These are phyloP conservation scores for Metarhizium guizhouense DNA, from an alignment of 2,329 filamentous ascomycete species.

Conservation along the genomic window DNA sequence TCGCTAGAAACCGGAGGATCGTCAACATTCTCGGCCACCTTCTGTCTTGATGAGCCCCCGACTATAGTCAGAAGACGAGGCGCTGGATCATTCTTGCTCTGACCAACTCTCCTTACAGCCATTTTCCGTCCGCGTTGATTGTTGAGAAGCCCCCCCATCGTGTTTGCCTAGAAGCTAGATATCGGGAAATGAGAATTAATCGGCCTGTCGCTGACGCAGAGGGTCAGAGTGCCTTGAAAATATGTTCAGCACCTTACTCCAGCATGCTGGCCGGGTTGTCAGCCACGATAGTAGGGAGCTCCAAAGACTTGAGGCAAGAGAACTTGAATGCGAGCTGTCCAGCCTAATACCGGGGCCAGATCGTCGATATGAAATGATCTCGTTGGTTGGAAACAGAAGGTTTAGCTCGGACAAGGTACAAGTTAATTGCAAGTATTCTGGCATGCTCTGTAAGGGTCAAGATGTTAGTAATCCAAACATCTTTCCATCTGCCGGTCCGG, in stretches of 20 bases:
- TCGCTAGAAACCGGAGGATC: constrained; percentile 20
- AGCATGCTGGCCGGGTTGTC: neutral
- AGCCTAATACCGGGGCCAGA: neutral
- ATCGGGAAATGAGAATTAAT: neutral
- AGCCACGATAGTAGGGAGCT: neutral
- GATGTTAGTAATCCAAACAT: neutral
- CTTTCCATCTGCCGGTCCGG: neutral
- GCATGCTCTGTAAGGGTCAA: neutral
- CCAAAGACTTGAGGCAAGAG: neutral
- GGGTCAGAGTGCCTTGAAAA: neutral
- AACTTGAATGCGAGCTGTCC: neutral
- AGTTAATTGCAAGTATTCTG: neutral
- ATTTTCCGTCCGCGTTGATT: neutral
- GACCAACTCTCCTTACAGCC: constrained; percentile 9
- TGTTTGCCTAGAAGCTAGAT: neutral
- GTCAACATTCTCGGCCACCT: constrained; percentile 9
- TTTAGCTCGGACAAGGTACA: no score
- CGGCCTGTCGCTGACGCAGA: neutral
- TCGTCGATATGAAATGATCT: no score
- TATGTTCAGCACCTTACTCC: neutral
- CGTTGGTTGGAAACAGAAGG: no score
- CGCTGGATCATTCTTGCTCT: constrained; percentile 10
- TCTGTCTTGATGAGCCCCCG: constrained; percentile 6
- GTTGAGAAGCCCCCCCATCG: constrained; percentile 6
- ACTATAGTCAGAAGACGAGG: constrained; percentile 12